Percentiles rank a stretch among this genome's conserved stretches.
These are phyloP conservation scores for Phytopythium ostracodes DNA, from an alignment of 352 stramenopile genomes.

Conservation along the genomic window DNA sequence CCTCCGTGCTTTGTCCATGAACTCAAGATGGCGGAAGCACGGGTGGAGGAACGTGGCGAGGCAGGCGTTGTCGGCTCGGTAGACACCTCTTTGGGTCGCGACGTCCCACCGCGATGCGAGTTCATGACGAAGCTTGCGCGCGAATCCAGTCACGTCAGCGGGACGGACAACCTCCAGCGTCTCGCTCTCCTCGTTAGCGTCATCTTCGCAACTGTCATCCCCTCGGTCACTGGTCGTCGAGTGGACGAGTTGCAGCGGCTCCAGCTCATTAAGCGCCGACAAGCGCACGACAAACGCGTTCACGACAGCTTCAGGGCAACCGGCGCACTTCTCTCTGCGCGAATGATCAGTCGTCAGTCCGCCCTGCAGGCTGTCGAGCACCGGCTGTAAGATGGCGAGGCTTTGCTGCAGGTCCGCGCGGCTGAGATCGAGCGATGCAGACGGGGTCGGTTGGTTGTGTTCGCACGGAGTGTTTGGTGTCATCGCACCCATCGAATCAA, in stretches of 20 bases:
- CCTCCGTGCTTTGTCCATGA: conserved; percentile 5
- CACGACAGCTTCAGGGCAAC: neutral
- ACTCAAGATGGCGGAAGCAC: conserved; percentile 20
- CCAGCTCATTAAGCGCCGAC: neutral
- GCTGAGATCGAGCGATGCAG: neutral
- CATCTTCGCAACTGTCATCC: neutral
- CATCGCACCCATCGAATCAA: neutral
- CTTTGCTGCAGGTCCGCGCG: neutral
- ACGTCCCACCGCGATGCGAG: conserved; percentile 8
- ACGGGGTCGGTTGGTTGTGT: neutral
- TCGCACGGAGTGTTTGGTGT: neutral
- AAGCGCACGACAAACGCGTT: neutral
- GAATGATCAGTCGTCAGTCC: neutral
- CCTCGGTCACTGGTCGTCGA: neutral
- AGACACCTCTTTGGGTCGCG: conserved; percentile 1
- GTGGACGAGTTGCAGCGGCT: neutral
- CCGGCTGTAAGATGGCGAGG: neutral
- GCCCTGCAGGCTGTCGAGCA: neutral
- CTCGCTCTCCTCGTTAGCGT: neutral
- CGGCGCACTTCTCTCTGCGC: neutral
- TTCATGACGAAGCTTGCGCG: conserved; percentile 8
- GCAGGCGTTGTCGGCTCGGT: conserved; percentile 1
- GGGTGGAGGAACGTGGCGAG: conserved; percentile 18
- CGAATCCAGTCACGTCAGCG: conserved; percentile 7
- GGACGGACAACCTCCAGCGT: neutral